Evolutionary conservation across 768 basidiomycete genomes (phyloP), one percentile per base, ranked within the genome.

Genomic region (Amanita phalloides): DNA sequence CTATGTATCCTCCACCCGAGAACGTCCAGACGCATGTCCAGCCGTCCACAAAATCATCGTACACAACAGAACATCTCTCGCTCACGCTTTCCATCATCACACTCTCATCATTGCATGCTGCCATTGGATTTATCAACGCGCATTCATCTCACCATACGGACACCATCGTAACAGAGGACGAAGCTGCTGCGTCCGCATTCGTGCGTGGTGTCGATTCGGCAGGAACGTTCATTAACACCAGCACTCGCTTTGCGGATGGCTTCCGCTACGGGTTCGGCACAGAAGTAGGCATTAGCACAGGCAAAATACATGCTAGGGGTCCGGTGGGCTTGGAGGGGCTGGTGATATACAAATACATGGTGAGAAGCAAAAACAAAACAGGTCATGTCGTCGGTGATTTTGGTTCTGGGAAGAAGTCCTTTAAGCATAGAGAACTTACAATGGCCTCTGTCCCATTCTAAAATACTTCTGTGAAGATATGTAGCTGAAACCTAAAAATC

Each of bases 111-210:
- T 75, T 95, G 45, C 60, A 73, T 33, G 70, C 72, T 25, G 95
- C 96, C 4, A 86, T 97, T 54, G 64, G 76, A 53, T 91, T 90
- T 70, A 95, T 98, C 72, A 98, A 98, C 68, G 65, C 76, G 9
- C 89, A 97, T 62, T 90, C 89, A 0, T 95, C 93, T 6, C 91
- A 95, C 61, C 96, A 99, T 66, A 98, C 95, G 32, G 96, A 98
- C 61, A 69, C 76, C 49, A 97, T 99, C 65, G 75, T 98, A 41
- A 93, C 95, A 4, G 90, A 96, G 66, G 76, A 79, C 42, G 75
- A 79, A 2, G 57, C 60, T 6, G 78, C 84, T 28, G 81, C 79
- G 35, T 74, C 81, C 28, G 71, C 70, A 28, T 99, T 97, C 71
- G 89, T 84, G 64, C 76, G 86, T 14, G 90, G 90, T 6, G 84